Percentiles rank a stretch among this genome's conserved stretches.
These are phyloP conservation scores for Neospermospora avenae DNA, from an alignment of 2,329 filamentous ascomycete species.

Conservation along the genomic window DNA sequence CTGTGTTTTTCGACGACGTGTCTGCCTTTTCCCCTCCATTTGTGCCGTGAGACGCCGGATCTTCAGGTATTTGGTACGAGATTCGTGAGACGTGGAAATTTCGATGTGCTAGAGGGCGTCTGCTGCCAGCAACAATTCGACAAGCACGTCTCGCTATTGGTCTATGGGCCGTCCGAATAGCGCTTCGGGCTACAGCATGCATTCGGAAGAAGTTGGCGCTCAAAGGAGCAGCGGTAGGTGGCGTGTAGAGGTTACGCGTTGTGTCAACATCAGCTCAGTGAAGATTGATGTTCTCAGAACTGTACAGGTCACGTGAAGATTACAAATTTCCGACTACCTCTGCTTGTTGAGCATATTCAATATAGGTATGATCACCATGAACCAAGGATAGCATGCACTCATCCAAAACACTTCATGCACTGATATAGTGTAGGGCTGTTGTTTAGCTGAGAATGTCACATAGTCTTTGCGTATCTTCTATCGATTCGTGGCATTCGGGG, in stretches of 20 bases:
- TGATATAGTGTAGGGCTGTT: too few species aligned
- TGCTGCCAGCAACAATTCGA: slow-evolving; percentile 32
- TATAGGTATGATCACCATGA: too few species aligned
- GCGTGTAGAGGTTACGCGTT: background rate
- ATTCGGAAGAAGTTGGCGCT: slow-evolving; percentile 32
- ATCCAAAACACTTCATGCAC: too few species aligned
- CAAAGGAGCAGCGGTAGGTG: slow-evolving; percentile 23
- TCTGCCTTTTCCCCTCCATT: slow-evolving; percentile 3
- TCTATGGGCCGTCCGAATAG: slow-evolving; percentile 30
- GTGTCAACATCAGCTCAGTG: too few species aligned
- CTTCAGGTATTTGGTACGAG: slow-evolving; percentile 27
- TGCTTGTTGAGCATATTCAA: background rate
- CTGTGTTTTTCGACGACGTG: slow-evolving; percentile 18
- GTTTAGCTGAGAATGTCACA: too few species aligned
- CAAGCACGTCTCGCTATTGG: slow-evolving; percentile 30
- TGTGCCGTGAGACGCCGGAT: slow-evolving; percentile 14
- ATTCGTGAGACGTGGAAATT: slow-evolving; percentile 32
- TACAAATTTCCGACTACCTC: background rate
- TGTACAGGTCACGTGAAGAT: background rate
- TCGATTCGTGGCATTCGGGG: too few species aligned
- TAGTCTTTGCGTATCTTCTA: too few species aligned
- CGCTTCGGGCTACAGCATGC: slow-evolving; percentile 33
- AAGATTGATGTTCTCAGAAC: background rate
- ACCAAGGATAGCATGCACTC: too few species aligned
- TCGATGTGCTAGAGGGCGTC: slow-evolving; percentile 28